phyloP scores from a whole-genome alignment of 192 early-diverging fungal species.

The Linnemannia exigua region DNA sequence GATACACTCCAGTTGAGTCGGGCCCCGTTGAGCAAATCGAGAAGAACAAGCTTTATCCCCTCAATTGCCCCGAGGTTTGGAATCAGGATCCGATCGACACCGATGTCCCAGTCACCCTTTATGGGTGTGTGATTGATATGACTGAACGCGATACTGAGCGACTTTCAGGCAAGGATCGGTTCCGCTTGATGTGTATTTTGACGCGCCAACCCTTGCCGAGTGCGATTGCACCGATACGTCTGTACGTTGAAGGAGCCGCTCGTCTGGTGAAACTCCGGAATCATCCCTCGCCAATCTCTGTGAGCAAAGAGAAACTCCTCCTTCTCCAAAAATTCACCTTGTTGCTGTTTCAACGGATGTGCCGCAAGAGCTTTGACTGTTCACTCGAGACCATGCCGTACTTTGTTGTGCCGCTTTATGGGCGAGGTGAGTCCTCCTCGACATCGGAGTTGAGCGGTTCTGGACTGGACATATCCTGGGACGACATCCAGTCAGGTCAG shows the following conservation, averaged over 20 bases:
- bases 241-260: slow-evolving; percentile 49
- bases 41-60: slow-evolving; percentile 37
- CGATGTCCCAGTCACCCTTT: slow-evolving; percentile 18
- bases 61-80: slow-evolving; percentile 59
- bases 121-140: slow-evolving; percentile 50
- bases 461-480: slow-evolving; percentile 62
- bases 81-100: not conserved
- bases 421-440: not conserved
- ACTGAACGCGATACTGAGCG: slow-evolving; percentile 23
- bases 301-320: slow-evolving; percentile 57
- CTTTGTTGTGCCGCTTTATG: slow-evolving; percentile 67
- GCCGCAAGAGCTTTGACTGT: slow-evolving; percentile 65
- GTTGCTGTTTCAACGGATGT: slow-evolving; percentile 60
- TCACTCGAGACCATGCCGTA: slow-evolving; percentile 63
- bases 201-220: slow-evolving; percentile 59
- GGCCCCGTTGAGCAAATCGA: not conserved
- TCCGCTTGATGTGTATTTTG: slow-evolving; percentile 61
- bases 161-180: slow-evolving; percentile 39
- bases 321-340: slow-evolving; percentile 69
- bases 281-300: slow-evolving; percentile 12
- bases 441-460: not conserved
- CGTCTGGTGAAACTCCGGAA: slow-evolving; percentile 33
- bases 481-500: slow-evolving; percentile 49
- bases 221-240: slow-evolving; percentile 25
- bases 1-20: slow-evolving; percentile 20